Conservation (phyloP, 306 rosid species). For the Begonia fuchsioides region DNA sequence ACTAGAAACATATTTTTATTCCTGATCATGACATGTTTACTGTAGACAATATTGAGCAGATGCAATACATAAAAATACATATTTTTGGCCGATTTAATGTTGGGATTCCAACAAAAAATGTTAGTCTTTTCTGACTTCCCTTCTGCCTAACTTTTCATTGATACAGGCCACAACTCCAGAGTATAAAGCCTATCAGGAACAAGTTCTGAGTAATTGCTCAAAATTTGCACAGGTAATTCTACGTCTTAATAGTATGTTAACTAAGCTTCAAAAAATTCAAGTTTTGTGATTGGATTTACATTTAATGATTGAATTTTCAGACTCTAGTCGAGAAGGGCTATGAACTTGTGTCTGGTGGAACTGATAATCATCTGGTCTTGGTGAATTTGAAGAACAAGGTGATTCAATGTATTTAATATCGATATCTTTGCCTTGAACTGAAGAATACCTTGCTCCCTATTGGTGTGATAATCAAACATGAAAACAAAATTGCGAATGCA, state of each 20-base stretch:
- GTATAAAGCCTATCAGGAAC: constrained; percentile 92
- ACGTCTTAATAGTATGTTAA: constrained; percentile 2
- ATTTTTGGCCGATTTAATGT: neutral
- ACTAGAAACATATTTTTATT: neutral
- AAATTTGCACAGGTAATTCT: constrained; percentile 68
- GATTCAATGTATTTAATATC: neutral
- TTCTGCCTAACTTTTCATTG: constrained; percentile 12
- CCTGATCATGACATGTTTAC: neutral
- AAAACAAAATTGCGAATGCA: too few species aligned
- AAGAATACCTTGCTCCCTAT: too few species aligned
- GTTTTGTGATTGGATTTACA: constrained; percentile 3
- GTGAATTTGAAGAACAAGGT: constrained; percentile 94
- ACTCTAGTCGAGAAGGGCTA: constrained; percentile 54
- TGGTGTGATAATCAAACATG: too few species aligned
- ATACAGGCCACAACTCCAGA: constrained; percentile 76
- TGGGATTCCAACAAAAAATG: too few species aligned
- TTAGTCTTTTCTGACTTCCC: too few species aligned
- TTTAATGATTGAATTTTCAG: constrained; percentile 30
- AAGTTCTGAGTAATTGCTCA: constrained; percentile 79
- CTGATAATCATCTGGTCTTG: constrained; percentile 90
- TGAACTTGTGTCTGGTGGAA: constrained; percentile 94
- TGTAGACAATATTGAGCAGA: too few species aligned
- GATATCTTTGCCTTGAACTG: too few species aligned
- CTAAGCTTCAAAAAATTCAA: neutral
- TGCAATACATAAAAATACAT: too few species aligned